Evolutionary conservation across 2,329 filamentous ascomycete species (phyloP), one percentile per base, ranked within the genome.

Genomic region (Sporothrix protearum): DNA sequence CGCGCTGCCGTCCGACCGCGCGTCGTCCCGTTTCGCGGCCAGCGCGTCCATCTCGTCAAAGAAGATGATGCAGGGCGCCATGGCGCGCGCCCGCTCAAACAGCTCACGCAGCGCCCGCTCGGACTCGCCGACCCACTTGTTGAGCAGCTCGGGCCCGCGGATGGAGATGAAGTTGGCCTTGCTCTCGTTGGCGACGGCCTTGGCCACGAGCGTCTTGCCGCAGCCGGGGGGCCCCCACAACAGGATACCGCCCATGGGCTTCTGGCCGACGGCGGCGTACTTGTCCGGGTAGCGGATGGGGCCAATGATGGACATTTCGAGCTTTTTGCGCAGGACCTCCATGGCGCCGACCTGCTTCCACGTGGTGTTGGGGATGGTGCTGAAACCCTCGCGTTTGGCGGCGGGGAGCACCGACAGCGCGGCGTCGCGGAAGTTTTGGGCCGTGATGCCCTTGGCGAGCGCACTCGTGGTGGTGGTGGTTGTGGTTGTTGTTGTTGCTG

Each of bases 121-220:
- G 7, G 93, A 96, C 81, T 99, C 96, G 75, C 96, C 96, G 10
- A 99, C 94, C 79, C 95, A 99, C 81, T 98, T 99, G 84, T 98
- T 98, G 61, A 99, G 87, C 10, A 99, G 85, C 79, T 99, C 96
- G 0, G 96, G 96, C 0, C 96, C 96, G 81, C 97, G 97, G 81
- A 99, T 93, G 69, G 93, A 94, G 81, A 99, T 99, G 83, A 99
- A 99, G 81, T 97, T 98, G 64, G 96, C 96, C 79, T 95, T 93
- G 8, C 92, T 94, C 79, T 97, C 94, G 80, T 97, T 97, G 71
- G 96, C 96, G 4, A 97, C 94, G 3, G 96, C 96, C 82, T 98
- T 97, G 22, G 96, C 96, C 1, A 99, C 89, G 1, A 99, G 87
- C 0, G 96, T 99, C 80, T 99, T 99, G 76, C 96, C 96, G 80